Evolutionary conservation across 202 grass and related monocot genomes (phyloP), one percentile per base, ranked within the genome.

Genomic region (Bolboschoenoplectus hybrid): DNA sequence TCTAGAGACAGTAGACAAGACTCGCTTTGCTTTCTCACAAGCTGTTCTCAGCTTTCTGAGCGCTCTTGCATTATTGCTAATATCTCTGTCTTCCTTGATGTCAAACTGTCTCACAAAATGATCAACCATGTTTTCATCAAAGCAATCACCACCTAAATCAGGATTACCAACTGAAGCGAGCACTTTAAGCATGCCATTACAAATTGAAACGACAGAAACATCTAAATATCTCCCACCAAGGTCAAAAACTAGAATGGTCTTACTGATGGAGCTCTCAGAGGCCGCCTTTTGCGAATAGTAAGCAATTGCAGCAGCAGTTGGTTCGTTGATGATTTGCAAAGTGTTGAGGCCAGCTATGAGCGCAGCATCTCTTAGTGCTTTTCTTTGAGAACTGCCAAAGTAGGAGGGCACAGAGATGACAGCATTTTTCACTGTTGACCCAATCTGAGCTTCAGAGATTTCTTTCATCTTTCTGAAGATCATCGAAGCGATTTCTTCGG

Each of bases 231-330:
- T 93, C 83, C 95, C 95, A 89, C 95, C 95, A 62, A 98, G 88
- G 70, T 93, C 93, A 80, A 98, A 98, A 84, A 98, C 96, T 81
- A 98, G 91, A 88, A 98, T 89, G 86, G 93, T 95, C 90, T 92
- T 98, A 26, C 64, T 45, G 8, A 35, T 65, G n/a, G 40, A 82
- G 26, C 80, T 50, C 80, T 83, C 81, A 1, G 88, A 85, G 41
- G 87, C 87, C 43, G 88, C 90, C 85, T 98, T 98, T 84, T 95
- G 90, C 81, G 93, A 83, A 80, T 90, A 91, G 7, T 98, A 95
- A 60, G 96, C 93, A 81, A 98, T 98, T 81, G 96, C 96, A 84
- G 93, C 91, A 90, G 93, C 96, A 66, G 96, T 98, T 8, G 96
- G 90, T 89, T 98, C 96, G 19, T 98, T 95, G 74, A 98, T 98